Conservation (phyloP, 2,329 filamentous ascomycete species). For the Aureobasidium subglaciale region DNA sequence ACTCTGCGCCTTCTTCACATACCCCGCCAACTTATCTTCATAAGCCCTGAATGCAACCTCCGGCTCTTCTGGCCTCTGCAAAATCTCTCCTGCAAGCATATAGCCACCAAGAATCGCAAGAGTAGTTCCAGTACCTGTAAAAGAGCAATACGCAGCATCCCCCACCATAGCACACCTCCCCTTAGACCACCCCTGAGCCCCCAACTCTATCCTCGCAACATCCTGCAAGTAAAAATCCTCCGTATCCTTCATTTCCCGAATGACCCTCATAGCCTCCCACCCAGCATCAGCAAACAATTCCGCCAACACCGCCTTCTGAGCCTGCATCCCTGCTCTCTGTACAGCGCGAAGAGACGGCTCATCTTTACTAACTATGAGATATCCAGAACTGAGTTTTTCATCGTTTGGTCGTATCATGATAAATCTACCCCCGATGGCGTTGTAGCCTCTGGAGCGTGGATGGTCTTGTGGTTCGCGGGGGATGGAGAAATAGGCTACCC, state of each 20-base stretch:
- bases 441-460: slow-evolving; percentile 18
- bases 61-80: slow-evolving; percentile 18
- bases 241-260: slow-evolving; percentile 29
- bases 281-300: slow-evolving; percentile 23
- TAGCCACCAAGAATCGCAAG: slow-evolving; percentile 24
- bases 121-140: slow-evolving; percentile 21
- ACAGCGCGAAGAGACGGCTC: neutral
- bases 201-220: slow-evolving; percentile 26
- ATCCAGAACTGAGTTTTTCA: neutral
- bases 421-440: slow-evolving; percentile 15
- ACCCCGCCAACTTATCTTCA: slow-evolving; percentile 22
- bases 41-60: slow-evolving; percentile 22
- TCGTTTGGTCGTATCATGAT: slow-evolving; percentile 9
- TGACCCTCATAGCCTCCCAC: slow-evolving; percentile 30
- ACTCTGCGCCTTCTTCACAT: slow-evolving; percentile 24
- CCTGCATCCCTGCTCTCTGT: slow-evolving; percentile 17
- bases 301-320: slow-evolving; percentile 21
- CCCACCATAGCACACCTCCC: slow-evolving; percentile 25
- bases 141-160: slow-evolving; percentile 21
- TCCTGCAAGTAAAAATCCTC: slow-evolving; percentile 24
- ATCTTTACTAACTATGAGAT: neutral
- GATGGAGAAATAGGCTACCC: slow-evolving; percentile 26
- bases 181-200: slow-evolving; percentile 25
- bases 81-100: slow-evolving; percentile 23
- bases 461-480: slow-evolving; percentile 15